Evolutionary conservation across 2,329 filamentous ascomycete species (phyloP), one percentile per base, ranked within the genome.

Genomic region (Achaetomium macrosporum): DNA sequence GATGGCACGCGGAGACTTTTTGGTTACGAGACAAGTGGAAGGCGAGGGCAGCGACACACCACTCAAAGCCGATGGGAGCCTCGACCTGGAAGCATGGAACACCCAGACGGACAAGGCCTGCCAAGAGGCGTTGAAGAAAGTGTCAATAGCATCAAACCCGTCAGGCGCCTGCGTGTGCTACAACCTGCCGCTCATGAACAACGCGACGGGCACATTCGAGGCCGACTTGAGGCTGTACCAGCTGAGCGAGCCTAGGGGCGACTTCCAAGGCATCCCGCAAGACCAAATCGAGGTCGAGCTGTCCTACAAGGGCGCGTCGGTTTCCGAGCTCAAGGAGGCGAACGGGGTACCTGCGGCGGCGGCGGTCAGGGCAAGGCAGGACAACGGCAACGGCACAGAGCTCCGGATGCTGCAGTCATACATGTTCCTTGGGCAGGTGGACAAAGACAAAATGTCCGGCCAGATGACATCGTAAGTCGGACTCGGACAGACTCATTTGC

Each of bases 121-220:
- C 68, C 71, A 70, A 42, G 62, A 70, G 19, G 76, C 79, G 9
- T 73, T 93, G 16, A 66, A 68, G 2, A 66, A 69, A 25, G 73
- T 90, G 45, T 72, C 73, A 13, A 72, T 76, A 55, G 79, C 83
- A 40, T 78, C 79, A 20, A 92, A 91, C 60, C 86, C 87, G 5
- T 85, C 87, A 10, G 89, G 89, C 47, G 80, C 89, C 44, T 85
- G 85, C 54, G 81, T 88, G 44, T 95, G 89, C 77, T 93, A 92
- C 73, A 95, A 93, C 66, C 69, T 95, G 20, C 83, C 85, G 0
- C 81, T 80, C 37, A 76, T 90, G 53, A 79, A 92, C 70, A 81
- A 79, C 61, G 68, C 69, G 5, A 83, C 79, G 0, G 88, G 88
- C 30, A 73, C 82, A 15, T 93, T 93, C 66, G 80, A 87, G 68